Percentiles rank a stretch among this genome's conserved stretches.
Evolutionary conservation across 805 yeast species (phyloP).

Genomic region (Cyberlindnera galapagoensis): DNA sequence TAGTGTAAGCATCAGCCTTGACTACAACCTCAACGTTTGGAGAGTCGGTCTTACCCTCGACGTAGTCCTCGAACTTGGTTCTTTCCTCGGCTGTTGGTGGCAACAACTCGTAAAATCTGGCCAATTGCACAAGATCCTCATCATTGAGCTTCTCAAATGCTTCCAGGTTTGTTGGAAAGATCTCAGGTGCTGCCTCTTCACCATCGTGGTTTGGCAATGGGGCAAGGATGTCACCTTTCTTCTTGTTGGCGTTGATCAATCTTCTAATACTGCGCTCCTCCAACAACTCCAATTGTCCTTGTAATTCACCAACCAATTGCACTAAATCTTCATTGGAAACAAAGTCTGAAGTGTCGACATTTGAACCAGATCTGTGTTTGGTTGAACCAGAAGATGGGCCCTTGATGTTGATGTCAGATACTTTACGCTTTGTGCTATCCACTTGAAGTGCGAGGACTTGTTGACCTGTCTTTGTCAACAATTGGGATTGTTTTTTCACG

Average conservation of each 20-base stretch:
- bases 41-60: slow-evolving; percentile 44
- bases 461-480: slow-evolving; percentile 74
- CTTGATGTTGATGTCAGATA: slow-evolving; percentile 24
- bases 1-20: slow-evolving; percentile 27
- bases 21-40: slow-evolving; percentile 21
- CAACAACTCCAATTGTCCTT: slow-evolving; percentile 72
- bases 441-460: slow-evolving; percentile 69
- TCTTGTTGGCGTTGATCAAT: slow-evolving; percentile 52
- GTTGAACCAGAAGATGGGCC: slow-evolving; percentile 4
- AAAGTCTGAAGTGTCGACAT: slow-evolving; percentile 44
- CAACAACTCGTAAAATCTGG: slow-evolving; percentile 70
- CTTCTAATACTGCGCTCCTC: slow-evolving; percentile 77
- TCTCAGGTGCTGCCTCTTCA: slow-evolving; percentile 45
- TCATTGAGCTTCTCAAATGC: slow-evolving; percentile 45
- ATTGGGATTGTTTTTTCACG: slow-evolving; percentile 57
- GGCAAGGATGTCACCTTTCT: slow-evolving; percentile 41
- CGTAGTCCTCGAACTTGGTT: slow-evolving; percentile 41
- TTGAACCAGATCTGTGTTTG: slow-evolving; percentile 8
- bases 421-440: slow-evolving; percentile 37
- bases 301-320: slow-evolving; percentile 83
- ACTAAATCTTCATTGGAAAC: slow-evolving; percentile 81
- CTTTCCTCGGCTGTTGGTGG: slow-evolving; percentile 57
- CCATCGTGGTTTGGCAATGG: slow-evolving; percentile 80
- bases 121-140: slow-evolving; percentile 43
- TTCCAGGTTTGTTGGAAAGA: slow-evolving; percentile 53